Evolutionary conservation across 441 rosid species (phyloP).

Genomic region (Erodium trifolium): DNA sequence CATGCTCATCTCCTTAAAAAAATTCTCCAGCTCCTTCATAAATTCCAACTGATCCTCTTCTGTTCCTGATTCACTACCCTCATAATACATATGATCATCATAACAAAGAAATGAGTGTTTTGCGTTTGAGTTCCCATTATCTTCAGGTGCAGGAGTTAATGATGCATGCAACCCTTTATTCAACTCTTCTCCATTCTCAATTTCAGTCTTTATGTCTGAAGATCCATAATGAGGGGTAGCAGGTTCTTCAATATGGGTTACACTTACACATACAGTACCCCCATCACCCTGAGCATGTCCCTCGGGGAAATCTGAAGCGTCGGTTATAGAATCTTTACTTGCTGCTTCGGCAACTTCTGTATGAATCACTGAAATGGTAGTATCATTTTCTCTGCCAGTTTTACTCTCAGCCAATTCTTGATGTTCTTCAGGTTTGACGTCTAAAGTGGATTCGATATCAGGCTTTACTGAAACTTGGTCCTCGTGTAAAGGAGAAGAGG

Average conservation of each 20-base stretch:
- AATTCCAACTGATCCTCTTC: slow-evolving; percentile 59
- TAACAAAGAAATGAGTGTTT: slow-evolving; percentile 46
- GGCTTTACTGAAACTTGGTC: slow-evolving; percentile 6
- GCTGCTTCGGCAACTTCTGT: slow-evolving; percentile 3
- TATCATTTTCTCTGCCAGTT: not conserved
- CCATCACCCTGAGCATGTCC: slow-evolving; percentile 3
- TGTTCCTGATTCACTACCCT: slow-evolving; percentile 60
- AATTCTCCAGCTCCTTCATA: slow-evolving; percentile 48
- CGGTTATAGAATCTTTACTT: slow-evolving; percentile 1
- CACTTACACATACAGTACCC: slow-evolving; percentile 4
- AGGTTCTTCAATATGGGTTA: slow-evolving; percentile 7
- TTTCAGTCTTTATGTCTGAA: slow-evolving; percentile 4
- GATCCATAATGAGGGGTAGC: slow-evolving; percentile 7
- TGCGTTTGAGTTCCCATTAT: slow-evolving; percentile 8
- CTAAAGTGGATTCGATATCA: not conserved
- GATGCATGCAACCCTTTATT: slow-evolving; percentile 1
- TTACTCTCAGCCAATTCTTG: slow-evolving; percentile 9
- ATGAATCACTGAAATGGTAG: slow-evolving; percentile 5
- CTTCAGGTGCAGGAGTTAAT: not conserved
- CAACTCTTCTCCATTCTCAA: slow-evolving; percentile 7
- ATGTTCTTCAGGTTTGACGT: not conserved
- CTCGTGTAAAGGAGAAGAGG: slow-evolving; percentile 21
- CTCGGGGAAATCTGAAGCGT: not conserved
- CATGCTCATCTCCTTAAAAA: slow-evolving; percentile 49
- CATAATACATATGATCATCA: slow-evolving; percentile 28